Evolutionary conservation across 2,329 filamentous ascomycete genomes (phyloP).

Genomic region (Xylaria sp.): DNA sequence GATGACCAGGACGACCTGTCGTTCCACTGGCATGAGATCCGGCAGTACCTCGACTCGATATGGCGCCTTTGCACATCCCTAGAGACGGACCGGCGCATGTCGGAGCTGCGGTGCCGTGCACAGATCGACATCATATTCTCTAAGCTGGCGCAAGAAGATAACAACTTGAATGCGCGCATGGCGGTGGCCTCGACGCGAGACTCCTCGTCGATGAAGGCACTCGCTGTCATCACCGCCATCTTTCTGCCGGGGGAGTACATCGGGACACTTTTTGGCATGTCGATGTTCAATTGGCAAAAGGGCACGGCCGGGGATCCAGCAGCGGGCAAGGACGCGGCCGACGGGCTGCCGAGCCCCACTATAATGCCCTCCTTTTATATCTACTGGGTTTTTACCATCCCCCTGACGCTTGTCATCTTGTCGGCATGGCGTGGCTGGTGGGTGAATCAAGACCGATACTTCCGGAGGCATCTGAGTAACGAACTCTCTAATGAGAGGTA

Average conservation of each 20-base stretch:
- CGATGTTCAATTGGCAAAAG: constrained; percentile 52
- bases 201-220: constrained; percentile 54
- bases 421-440: constrained; percentile 53
- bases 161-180: constrained; percentile 56
- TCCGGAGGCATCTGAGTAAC: constrained; percentile 51
- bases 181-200: constrained; percentile 79
- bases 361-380: constrained; percentile 52
- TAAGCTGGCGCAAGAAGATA: constrained; percentile 57
- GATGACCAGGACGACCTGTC: constrained; percentile 41
- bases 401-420: constrained; percentile 51
- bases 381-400: constrained; percentile 53
- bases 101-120: constrained; percentile 52
- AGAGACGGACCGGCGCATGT: constrained; percentile 53
- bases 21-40: constrained; percentile 53
- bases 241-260: constrained; percentile 55
- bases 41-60: constrained; percentile 53
- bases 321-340: constrained; percentile 40
- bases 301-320: constrained; percentile 40
- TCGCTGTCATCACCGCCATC: constrained; percentile 55
- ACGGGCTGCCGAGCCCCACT: constrained; percentile 39
- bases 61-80: constrained; percentile 48
- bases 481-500: constrained; percentile 56
- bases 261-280: constrained; percentile 53
- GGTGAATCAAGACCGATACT: constrained; percentile 54
- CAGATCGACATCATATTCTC: constrained; percentile 57